Base-by-base conservation (phyloP, 2,329 filamentous ascomycete species). In the Neospermospora avenae region DNA sequence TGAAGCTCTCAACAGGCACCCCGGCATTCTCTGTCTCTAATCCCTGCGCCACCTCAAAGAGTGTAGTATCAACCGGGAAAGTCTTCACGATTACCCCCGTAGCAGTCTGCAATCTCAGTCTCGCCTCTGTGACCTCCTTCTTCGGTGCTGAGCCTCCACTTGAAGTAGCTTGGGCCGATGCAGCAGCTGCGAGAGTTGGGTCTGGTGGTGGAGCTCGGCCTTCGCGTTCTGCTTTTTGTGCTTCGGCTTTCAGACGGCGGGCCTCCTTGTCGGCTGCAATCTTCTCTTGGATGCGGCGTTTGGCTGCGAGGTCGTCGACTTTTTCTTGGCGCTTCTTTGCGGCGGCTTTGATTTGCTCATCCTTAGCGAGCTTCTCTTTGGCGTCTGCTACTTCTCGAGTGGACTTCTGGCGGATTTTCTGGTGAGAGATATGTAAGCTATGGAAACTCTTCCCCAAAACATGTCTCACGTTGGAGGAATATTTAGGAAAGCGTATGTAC, bases 261-360 rank as follows among this genome's bases (percentile, higher is more conserved):
- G 93, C 92, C 68, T 91, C 89, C 80, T 96, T 97, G 78, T 98
- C 93, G 14, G 90, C 93, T 68, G 95, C 93, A 65, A 99, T 96
- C 81, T 93, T 93, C 59, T 91, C 93, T 77, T 92, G 88, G 74
- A 97, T 93, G 37, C 90, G 85, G 75, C 88, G 90, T 80, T 93
- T 95, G 11, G 91, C 93, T 45, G 91, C 91, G 8, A 88, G 75
- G 56, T 98, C 95, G 16, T 89, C 91, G 44, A 84, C 78, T 79
- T 97, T 97, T 78, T 99, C 95, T 70, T 88, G 84, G 57, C 88
- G 87, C 80, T 97, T 97, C 69, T 86, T 84, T 55, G 87, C 87
- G 0, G 91, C 93, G 68, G 96, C 91, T 76, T 97, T 96, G 73
- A 97, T 84, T 73, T 91, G 91, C 77, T 98, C 90, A 74, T 96